Evolutionary conservation across 1,139 yeast species (phyloP).

Genomic region (Diutina catenulata): DNA sequence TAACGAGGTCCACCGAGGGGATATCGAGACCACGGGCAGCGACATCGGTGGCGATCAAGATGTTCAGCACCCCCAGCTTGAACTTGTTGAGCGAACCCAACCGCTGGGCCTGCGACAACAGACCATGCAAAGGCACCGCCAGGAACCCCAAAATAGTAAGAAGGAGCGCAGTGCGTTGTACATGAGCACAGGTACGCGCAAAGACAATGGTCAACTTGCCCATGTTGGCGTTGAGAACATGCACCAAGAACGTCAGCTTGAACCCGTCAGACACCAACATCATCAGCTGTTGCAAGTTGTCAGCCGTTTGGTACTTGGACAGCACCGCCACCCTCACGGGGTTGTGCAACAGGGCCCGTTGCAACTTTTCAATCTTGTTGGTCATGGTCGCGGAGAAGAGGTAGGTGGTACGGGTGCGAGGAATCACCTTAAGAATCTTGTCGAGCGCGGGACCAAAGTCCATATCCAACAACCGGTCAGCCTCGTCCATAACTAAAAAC

Average conservation of each 20-base stretch:
- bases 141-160: slow-evolving; percentile 75
- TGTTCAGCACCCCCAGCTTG: slow-evolving; percentile 72
- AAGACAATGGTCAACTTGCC: slow-evolving; percentile 87
- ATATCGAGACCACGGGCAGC: slow-evolving; percentile 98
- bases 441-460: slow-evolving; percentile 95
- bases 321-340: slow-evolving; percentile 92
- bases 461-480: slow-evolving; percentile 89
- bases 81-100: slow-evolving; percentile 88
- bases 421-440: slow-evolving; percentile 73
- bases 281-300: slow-evolving; percentile 76
- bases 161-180: slow-evolving; percentile 78
- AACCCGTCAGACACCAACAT: slow-evolving; percentile 89
- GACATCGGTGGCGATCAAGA: slow-evolving; percentile 92
- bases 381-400: slow-evolving; percentile 96
- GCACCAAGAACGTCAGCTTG: slow-evolving; percentile 78
- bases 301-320: slow-evolving; percentile 84
- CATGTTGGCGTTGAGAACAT: slow-evolving; percentile 67
- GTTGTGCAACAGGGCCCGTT: slow-evolving; percentile 78
- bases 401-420: slow-evolving; percentile 76
- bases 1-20: slow-evolving; percentile 85
- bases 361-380: slow-evolving; percentile 84
- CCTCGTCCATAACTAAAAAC: slow-evolving; percentile 91
- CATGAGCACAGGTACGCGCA: slow-evolving; percentile 91
- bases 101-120: slow-evolving; percentile 82
- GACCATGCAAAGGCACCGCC: slow-evolving; percentile 93